Base-by-base conservation (phyloP, 163 green algal species). In the Chlorella variabilis region DNA sequence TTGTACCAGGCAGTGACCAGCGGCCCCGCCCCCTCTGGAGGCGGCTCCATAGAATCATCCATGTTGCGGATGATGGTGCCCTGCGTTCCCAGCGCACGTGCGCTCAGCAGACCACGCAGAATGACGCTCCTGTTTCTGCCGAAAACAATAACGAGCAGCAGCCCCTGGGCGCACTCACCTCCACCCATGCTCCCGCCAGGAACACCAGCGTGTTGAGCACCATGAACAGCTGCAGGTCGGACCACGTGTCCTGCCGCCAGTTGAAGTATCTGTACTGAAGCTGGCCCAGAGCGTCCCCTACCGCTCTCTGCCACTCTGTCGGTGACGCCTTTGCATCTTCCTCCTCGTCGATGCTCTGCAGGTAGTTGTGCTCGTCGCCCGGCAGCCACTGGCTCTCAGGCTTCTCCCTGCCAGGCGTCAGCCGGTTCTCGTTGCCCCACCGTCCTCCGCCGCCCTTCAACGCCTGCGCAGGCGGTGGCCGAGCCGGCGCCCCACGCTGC, bases 191-290 rank as follows among this genome's bases (percentile, higher is more conserved):
- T 21, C 77, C 86, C 29, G 83, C 21, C 20, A 87, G 9, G 20
- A 91, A 58, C 7, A 90, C 54, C 3, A 69, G n/a, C 20, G 62
- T 29, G 39, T 91, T 91, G 13, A 91, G 45, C 17, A 78, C 45
- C 41, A 87, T 41, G 69, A 91, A 89, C 1, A 91, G 86, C 81
- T 90, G 87, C 74, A 91, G 51, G 62, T 90, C 87, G 3, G 41
- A 75, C 80, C 83, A 86, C 23, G 85, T 89, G 66, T 90, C 87
- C 61, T 90, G 73, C 80, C 84, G 74, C 80, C 80, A 79, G 78
- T 84, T 84, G 66, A 70, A 74, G 66, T 74, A 74, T 13, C 3
- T 21, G 66, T 74, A 74, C 39, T 74, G 66, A 7, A 59, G 23
- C 7, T 20, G 66, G 1, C 66, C 66, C 39, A 71, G 34, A 2